phyloP scores from a whole-genome alignment of 129 eudicot species.

The Pulicaria dysenterica region DNA sequence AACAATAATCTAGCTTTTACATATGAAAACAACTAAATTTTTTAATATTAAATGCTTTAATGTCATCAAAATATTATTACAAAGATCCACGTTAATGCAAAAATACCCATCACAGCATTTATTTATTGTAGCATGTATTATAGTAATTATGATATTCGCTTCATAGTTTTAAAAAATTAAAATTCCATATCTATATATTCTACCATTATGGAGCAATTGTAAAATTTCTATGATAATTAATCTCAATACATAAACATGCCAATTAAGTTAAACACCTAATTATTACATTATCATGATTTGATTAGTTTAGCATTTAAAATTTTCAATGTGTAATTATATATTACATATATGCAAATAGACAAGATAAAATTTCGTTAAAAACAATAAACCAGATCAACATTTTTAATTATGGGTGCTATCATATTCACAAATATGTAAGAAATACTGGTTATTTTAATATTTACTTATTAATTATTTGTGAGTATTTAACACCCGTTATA shows the following conservation, averaged over 20 bases:
- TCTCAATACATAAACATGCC: not conserved
- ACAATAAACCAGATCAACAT: too few relatives aligned
- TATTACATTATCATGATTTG: not conserved
- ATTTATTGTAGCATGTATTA: not conserved
- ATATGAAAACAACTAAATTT: not conserved
- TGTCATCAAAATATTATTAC: not conserved
- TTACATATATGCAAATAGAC: not conserved
- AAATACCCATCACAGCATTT: not conserved
- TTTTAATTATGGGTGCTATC: too few relatives aligned
- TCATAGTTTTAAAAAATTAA: not conserved
- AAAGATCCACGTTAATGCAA: not conserved
- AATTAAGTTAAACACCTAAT: not conserved
- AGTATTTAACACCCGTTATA: too few relatives aligned
- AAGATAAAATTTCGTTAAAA: not conserved
- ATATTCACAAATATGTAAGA: too few relatives aligned
- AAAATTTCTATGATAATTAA: constrained; percentile 10
- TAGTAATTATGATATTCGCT: not conserved
- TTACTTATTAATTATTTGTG: too few relatives aligned
- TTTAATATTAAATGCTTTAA: not conserved
- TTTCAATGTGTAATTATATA: not conserved
- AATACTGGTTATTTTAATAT: too few relatives aligned
- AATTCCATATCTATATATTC: constrained; percentile 5
- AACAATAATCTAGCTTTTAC: not conserved
- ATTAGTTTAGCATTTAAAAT: not conserved
- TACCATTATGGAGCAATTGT: not conserved